These are phyloP conservation scores for Eucalyptus regnans DNA, from an alignment of 345 rosid genomes.

Conservation along the genomic window DNA sequence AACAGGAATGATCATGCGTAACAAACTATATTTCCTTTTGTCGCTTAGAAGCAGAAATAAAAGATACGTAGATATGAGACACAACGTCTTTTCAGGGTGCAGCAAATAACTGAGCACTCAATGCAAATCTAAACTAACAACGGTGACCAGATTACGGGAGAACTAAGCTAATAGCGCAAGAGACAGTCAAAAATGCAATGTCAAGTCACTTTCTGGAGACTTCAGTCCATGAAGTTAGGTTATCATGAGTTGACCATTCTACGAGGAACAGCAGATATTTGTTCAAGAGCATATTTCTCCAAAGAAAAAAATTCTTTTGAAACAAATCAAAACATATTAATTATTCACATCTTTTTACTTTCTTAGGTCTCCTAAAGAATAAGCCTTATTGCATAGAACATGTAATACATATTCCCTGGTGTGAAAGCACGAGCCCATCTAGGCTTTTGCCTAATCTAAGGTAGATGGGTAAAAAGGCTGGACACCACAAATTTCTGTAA, in stretches of 20 bases:
- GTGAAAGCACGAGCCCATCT: background rate
- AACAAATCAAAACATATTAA: background rate
- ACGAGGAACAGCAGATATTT: background rate
- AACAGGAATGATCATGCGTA: background rate
- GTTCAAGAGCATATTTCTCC: background rate
- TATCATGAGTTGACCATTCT: background rate
- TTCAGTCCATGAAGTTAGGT: background rate
- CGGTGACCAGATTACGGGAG: background rate
- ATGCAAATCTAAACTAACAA: background rate
- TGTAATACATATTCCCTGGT: background rate
- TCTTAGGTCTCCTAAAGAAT: background rate
- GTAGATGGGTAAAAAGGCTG: background rate
- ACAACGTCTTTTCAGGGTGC: background rate
- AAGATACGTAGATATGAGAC: background rate
- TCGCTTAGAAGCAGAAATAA: background rate
- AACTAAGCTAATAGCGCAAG: background rate
- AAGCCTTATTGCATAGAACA: background rate
- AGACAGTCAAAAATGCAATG: background rate
- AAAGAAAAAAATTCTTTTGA: background rate
- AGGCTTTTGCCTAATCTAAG: background rate
- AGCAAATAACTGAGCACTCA: background rate
- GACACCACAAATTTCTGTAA: background rate
- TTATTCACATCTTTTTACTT: background rate
- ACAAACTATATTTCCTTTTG: background rate
- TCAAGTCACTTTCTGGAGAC: background rate